Evolutionary conservation across 2,329 filamentous ascomycete species (phyloP).

Genomic region (Ilyonectria sp.): DNA sequence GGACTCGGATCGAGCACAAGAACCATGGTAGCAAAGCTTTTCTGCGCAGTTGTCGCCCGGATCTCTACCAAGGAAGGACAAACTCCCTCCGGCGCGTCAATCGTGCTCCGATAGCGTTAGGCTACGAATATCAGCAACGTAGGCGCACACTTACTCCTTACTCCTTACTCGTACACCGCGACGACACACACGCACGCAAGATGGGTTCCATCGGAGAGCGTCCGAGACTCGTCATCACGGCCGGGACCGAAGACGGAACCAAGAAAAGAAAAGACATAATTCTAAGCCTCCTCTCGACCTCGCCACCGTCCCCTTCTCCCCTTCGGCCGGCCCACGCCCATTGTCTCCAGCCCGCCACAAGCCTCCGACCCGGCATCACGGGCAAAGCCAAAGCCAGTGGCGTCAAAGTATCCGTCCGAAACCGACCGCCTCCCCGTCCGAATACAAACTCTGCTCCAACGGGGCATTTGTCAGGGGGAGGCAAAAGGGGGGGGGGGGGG

Average conservation of each 20-base stretch:
- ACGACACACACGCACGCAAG: not conserved
- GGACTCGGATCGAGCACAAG: not conserved
- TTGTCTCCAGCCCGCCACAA: not conserved
- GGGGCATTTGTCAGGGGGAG: not conserved
- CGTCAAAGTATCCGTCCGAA: conserved; percentile 23
- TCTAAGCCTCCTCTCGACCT: not conserved
- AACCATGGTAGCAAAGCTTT: not conserved
- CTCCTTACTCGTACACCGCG: not conserved
- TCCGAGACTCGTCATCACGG: too few species aligned
- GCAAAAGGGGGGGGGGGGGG: not conserved
- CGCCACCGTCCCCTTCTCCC: not conserved
- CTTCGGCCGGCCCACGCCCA: not conserved
- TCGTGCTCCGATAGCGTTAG: not conserved
- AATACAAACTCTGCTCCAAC: not conserved
- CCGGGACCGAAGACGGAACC: too few species aligned
- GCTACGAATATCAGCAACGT: not conserved
- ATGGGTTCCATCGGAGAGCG: too few species aligned
- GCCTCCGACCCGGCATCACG: conserved; percentile 26
- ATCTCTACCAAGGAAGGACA: not conserved
- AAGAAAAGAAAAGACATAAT: too few species aligned
- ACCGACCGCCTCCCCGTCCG: conserved; percentile 8
- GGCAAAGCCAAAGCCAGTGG: conserved; percentile 33
- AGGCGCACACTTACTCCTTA: not conserved
- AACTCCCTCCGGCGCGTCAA: not conserved
- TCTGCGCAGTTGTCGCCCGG: not conserved